Percentiles rank a stretch among this genome's conserved stretches.
Conservation (phyloP, 2,329 filamentous ascomycete species). For the Fusarium begoniae region DNA sequence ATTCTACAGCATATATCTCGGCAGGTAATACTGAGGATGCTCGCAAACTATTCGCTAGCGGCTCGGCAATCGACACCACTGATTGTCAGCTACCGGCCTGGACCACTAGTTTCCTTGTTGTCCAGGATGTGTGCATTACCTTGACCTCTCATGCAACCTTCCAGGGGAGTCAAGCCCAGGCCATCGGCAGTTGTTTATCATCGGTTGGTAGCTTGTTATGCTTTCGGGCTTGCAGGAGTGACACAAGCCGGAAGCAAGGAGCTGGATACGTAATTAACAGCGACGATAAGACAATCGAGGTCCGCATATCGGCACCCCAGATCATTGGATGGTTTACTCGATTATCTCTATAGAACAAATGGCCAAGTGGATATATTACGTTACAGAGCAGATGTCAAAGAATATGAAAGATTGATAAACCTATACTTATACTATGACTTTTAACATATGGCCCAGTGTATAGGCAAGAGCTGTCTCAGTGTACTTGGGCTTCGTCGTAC, state of each 20-base stretch:
- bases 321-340: background rate
- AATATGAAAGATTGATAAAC: no score
- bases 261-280: accelerated
- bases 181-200: background rate
- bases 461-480: no score
- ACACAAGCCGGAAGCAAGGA: accelerated
- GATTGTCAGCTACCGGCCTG: background rate
- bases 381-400: no score
- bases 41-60: background rate
- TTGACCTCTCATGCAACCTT: background rate
- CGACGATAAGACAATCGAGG: accelerated
- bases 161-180: background rate
- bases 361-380: no score
- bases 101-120: background rate
- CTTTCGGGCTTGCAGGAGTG: background rate
- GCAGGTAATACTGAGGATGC: background rate
- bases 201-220: background rate
- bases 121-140: background rate
- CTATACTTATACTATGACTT: no score
- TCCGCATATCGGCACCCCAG: background rate
- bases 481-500: no score
- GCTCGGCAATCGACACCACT: background rate
- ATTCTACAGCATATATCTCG: background rate
- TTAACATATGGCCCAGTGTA: no score
- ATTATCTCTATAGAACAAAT: no score